A percentile compares a stretch with the other conserved stretches of the same genome.
Evolutionary conservation across 2,329 filamentous ascomycete species (phyloP).

Genomic region (Sporothrix pseudoabietina): DNA sequence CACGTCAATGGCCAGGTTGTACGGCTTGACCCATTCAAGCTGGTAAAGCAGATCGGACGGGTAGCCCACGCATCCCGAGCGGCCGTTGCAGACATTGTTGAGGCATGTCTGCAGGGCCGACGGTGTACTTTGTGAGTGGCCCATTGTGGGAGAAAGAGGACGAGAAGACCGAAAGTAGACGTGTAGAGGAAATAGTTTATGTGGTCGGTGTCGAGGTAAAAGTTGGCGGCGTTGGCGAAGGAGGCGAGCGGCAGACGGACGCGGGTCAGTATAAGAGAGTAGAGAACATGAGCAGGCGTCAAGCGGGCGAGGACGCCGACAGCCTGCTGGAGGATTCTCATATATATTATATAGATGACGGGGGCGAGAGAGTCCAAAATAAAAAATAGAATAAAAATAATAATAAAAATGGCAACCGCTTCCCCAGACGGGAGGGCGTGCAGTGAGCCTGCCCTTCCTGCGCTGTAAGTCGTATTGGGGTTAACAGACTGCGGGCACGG

Average conservation of each 20-base stretch:
- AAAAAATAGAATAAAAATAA: conserved; percentile 1
- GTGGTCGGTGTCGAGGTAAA: background rate
- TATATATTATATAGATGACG: background rate
- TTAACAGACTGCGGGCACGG: background rate
- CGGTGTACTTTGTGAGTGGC: conserved; percentile 24
- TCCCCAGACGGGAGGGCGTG: background rate
- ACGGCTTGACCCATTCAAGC: conserved; percentile 53
- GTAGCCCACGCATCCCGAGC: conserved; percentile 51
- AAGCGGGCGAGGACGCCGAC: background rate
- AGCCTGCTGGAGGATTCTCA: conserved; percentile 7
- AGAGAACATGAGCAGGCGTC: background rate
- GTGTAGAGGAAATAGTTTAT: background rate
- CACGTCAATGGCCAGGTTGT: conserved; percentile 52
- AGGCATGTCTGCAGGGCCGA: conserved; percentile 45
- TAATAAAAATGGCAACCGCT: background rate
- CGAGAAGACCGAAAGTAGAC: background rate
- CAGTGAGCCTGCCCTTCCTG: background rate
- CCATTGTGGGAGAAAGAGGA: background rate
- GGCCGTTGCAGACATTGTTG: conserved; percentile 49
- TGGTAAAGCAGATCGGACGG: conserved; percentile 50
- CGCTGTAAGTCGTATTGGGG: background rate
- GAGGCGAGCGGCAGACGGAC: background rate
- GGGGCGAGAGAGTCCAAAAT: background rate
- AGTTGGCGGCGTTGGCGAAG: background rate
- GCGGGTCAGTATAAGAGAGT: background rate